phyloP scores from a whole-genome alignment of 1,284 basidiomycete species.

The Ceratobasidium sp. region DNA sequence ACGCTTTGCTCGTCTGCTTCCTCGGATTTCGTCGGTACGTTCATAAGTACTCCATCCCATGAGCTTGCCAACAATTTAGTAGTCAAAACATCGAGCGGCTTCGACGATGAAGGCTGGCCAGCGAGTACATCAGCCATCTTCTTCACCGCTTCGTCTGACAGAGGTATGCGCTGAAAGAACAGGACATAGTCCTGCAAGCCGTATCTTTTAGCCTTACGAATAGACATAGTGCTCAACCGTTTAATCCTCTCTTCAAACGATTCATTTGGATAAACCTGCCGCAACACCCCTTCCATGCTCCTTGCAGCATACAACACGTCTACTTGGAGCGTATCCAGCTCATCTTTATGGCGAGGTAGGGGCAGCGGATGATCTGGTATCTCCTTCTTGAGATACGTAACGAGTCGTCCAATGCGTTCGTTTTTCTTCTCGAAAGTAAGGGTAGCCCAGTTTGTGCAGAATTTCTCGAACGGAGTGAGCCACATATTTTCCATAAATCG shows the following conservation, averaged over 20 bases:
- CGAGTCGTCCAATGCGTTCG: neutral
- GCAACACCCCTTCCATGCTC: neutral
- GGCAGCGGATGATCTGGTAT: neutral
- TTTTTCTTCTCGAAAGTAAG: neutral
- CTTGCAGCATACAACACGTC: neutral
- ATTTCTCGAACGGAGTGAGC: neutral
- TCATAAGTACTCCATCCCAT: too few relatives aligned
- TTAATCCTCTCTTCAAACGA: neutral
- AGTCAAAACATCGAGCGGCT: neutral
- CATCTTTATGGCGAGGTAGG: neutral
- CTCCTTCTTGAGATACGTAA: neutral
- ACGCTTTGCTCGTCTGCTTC: neutral
- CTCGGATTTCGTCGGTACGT: neutral
- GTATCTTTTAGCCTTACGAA: neutral
- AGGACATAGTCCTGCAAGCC: neutral
- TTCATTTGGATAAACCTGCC: neutral
- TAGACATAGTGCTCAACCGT: neutral
- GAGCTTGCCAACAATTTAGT: too few relatives aligned
- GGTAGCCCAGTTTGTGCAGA: neutral
- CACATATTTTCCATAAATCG: neutral
- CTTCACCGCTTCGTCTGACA: neutral
- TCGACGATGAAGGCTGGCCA: neutral
- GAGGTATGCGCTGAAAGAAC: neutral
- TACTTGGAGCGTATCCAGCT: neutral
- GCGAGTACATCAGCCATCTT: neutral